Conservation (phyloP, 164 flowering plant species). For the Sedum album region DNA sequence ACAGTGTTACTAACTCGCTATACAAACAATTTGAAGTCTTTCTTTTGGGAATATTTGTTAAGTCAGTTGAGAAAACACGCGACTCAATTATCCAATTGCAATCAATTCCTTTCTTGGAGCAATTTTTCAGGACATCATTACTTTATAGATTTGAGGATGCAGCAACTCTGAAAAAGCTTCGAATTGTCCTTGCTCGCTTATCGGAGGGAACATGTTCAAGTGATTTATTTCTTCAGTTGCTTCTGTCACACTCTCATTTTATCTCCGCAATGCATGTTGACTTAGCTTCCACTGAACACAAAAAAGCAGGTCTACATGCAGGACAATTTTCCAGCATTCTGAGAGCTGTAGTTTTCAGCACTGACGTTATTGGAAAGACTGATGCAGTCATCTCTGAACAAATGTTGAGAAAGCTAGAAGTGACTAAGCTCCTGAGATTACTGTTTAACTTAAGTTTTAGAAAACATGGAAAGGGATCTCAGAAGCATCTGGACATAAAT, state of each 20-base stretch:
- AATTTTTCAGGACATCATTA: constrained; percentile 46
- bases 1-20: constrained; percentile 19
- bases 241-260: constrained; percentile 82
- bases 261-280: constrained; percentile 35
- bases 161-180: constrained; percentile 43
- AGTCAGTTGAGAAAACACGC: constrained; percentile 31
- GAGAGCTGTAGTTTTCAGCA: constrained; percentile 27
- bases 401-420: constrained; percentile 43
- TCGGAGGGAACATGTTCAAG: constrained; percentile 36
- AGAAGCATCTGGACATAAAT: constrained; percentile 37
- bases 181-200: constrained; percentile 28
- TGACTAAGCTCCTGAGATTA: constrained; percentile 56
- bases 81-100: constrained; percentile 27
- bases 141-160: constrained; percentile 76
- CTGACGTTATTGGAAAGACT: constrained; percentile 13
- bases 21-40: constrained; percentile 52
- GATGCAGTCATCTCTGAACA: constrained; percentile 14
- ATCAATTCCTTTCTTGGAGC: constrained; percentile 51
- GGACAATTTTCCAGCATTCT: constrained; percentile 66
- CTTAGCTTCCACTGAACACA: constrained; percentile 21
- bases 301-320: constrained; percentile 32
- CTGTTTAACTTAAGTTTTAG: constrained; percentile 29
- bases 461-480: constrained; percentile 19
- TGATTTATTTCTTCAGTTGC: constrained; percentile 37
- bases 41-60: constrained; percentile 45